Evolutionary conservation across 495 filamentous ascomycete genomes (phyloP), one percentile per base, ranked within the genome.

Genomic region (Lasiosphaeriaceae sp.): DNA sequence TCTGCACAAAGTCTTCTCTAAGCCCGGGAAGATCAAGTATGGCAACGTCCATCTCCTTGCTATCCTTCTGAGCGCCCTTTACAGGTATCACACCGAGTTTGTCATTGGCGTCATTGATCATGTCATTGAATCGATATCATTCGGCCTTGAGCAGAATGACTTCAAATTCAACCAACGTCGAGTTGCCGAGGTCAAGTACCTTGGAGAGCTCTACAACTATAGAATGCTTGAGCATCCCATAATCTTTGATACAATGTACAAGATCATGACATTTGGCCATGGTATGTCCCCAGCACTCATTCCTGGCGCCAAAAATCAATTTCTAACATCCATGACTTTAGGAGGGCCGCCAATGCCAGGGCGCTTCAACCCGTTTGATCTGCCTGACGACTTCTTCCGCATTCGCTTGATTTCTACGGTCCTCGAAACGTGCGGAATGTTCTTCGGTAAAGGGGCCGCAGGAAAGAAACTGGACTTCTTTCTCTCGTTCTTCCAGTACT

Each of bases 401-500:
- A 87, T 97, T 66, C 89, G 94, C 19, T 77, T 99, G 34, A 88
- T 93, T 31, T 89, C 92, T 50, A 92, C 86, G 5, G 75, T 97
- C 19, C 83, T 99, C 3, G 94, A 99, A 73, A 96, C 91, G 6
- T 97, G 95, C 64, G 94, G 94, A 47, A 87, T 92, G 71, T 97
- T 90, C 73, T 99, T 96, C 66, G 92, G 97, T 71, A 87, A 92
- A 52, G 94, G 95, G 5, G 84, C 86, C 34, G 86, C 92, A 0
- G 94, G 92, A 67, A 97, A 96, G 78, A 99, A 97, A 76, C 82
- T 99, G 16, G 94, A 99, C 66, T 97, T 96, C 72, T 99, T 97
- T 77, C 80, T 99, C 50, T 93, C 88, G 0, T 99, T 97, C 73
- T 91, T 97, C 69, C 94, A 92, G 83, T 97, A 96, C 67, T 99